Base-by-base conservation (phyloP, 352 stramenopile species). In the Pythium dissotocum region DNA sequence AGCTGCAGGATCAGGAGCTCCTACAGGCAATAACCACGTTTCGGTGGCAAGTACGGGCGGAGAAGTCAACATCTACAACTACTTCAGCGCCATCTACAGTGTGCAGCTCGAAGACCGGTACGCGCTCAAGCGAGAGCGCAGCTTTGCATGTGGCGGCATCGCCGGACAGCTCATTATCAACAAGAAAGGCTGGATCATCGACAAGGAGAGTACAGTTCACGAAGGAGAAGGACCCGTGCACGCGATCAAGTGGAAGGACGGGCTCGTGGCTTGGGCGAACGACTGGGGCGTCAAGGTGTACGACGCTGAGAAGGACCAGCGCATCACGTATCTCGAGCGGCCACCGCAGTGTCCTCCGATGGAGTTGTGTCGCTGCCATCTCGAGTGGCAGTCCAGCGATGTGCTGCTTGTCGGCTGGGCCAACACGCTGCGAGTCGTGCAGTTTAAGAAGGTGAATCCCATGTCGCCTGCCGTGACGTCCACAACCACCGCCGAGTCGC, bases 11-110 rank as follows among this genome's bases (percentile, higher is more conserved):
- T 71, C 65, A 4, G 36, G 42, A 18, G 65, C 58, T 14, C 38
- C 63, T 2, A 64, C 61, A 61, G 10, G 67, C 24, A 67, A 64
- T 2, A 61, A 64, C 21, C 75, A 87, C 40, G 67, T 86, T 0
- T 83, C 78, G 0, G 76, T 91, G 21, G 80, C 83, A 1, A 93
- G 74, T 46, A 90, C 85, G 1, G 86, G 84, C 13, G 87, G 87
- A 8, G 87, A 95, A 70, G 84, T 95, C 42, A 94, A 93, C 71
- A 94, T 95, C 59, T 95, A 94, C 74, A 95, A 95, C 67, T 95
- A 94, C 65, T 94, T 91, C 36, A 92, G 78, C 66, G 82, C 87
- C 26, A 75, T 95, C 21, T 95, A 95, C 75, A 82, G 77, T 6
- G 83, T 93, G 55, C 77, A 91, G 69, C 69, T 95, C 30, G 85